A percentile compares a stretch with the other conserved stretches of the same genome.
These are phyloP conservation scores for Blepharisma japonicum DNA, from an alignment of 73 alveolate genomes.

Conservation along the genomic window DNA sequence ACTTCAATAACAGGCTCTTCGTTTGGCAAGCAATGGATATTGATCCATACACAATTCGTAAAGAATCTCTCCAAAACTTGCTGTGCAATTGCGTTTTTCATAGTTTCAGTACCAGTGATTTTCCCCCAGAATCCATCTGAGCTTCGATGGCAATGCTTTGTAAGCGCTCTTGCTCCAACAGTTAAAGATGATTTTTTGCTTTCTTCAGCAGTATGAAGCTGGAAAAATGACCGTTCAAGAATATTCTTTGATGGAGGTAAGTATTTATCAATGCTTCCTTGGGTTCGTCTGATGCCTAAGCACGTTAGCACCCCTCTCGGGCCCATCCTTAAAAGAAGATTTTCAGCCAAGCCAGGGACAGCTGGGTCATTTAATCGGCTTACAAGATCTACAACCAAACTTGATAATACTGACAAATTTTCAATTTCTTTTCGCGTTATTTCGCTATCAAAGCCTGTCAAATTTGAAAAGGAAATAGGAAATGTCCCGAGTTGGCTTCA, in stretches of 20 bases:
- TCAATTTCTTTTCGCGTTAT: neutral
- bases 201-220: slow-evolving; percentile 53
- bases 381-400: neutral
- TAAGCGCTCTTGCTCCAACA: slow-evolving; percentile 92
- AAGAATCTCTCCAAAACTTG: slow-evolving; percentile 49
- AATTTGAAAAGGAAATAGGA: slow-evolving; percentile 34
- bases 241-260: slow-evolving; percentile 32
- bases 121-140: slow-evolving; percentile 87
- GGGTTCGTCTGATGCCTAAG: slow-evolving; percentile 80
- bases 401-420: neutral
- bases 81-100: slow-evolving; percentile 72
- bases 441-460: slow-evolving; percentile 60
- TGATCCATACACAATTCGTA: slow-evolving; percentile 76
- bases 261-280: slow-evolving; percentile 44
- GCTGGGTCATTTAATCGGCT: neutral
- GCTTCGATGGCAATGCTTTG: slow-evolving; percentile 82
- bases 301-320: slow-evolving; percentile 73
- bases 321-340: slow-evolving; percentile 44
- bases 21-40: slow-evolving; percentile 84
- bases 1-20: slow-evolving; percentile 68
- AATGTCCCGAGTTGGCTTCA: slow-evolving; percentile 47
- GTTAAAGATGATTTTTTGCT: slow-evolving; percentile 65
- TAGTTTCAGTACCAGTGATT: slow-evolving; percentile 76
- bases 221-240: slow-evolving; percentile 42
- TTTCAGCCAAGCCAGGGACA: slow-evolving; percentile 17